Conservation (phyloP, 495 filamentous ascomycete genomes). For the Daldinia bambusicola region DNA sequence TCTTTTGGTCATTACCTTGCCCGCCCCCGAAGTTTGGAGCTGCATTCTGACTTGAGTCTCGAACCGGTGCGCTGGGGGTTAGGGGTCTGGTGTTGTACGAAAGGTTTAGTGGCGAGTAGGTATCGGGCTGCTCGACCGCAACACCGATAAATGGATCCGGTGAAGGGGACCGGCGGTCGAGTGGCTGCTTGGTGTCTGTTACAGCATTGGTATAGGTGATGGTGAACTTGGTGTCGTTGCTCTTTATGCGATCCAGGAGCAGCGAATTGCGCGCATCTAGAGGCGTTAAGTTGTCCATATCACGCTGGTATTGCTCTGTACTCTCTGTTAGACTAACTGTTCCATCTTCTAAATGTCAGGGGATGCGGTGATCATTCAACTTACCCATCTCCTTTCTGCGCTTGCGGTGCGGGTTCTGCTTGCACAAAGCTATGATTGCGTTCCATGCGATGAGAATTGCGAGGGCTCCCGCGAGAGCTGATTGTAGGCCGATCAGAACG, state of each 20-base stretch:
- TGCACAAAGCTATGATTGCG: slow-evolving; percentile 80
- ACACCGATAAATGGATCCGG: slow-evolving; percentile 40
- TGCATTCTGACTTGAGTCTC: slow-evolving; percentile 28
- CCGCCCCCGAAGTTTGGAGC: neutral
- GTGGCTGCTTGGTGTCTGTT: slow-evolving; percentile 40
- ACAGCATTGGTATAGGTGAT: slow-evolving; percentile 49
- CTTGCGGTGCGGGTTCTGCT: slow-evolving; percentile 89
- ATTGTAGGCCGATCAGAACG: slow-evolving; percentile 89
- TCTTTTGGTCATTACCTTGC: slow-evolving; percentile 39
- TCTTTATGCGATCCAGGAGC: slow-evolving; percentile 62
- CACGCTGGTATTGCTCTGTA: slow-evolving; percentile 82
- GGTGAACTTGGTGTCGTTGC: slow-evolving; percentile 32
- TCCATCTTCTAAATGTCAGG: neutral
- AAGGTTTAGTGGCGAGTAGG: slow-evolving; percentile 25
- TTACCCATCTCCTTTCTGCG: slow-evolving; percentile 85
- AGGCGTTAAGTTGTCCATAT: slow-evolving; percentile 87
- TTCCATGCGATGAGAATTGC: slow-evolving; percentile 93
- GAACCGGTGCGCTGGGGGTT: slow-evolving; percentile 44
- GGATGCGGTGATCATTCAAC: slow-evolving; percentile 43
- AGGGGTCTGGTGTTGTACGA: slow-evolving; percentile 44
- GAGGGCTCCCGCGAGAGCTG: slow-evolving; percentile 80
- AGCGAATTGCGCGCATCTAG: slow-evolving; percentile 91
- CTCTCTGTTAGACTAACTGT: slow-evolving; percentile 36
- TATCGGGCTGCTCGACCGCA: slow-evolving; percentile 21
- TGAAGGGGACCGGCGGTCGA: slow-evolving; percentile 32